Conservation (phyloP, 345 rosid species). For the Clausena lansium region DNA sequence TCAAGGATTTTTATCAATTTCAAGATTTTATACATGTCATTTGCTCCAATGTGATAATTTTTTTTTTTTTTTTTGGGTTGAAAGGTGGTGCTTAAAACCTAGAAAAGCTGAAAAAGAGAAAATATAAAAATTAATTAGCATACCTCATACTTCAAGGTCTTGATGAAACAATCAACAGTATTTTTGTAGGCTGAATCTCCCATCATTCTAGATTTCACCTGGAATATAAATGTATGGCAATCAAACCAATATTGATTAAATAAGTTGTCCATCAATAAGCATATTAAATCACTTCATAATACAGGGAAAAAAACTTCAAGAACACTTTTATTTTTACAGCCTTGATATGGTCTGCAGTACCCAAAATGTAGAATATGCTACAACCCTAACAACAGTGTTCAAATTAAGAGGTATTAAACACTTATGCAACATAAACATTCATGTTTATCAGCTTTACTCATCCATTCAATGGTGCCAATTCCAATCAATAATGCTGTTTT, state of each 20-base stretch:
- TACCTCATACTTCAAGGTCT: constrained; percentile 88
- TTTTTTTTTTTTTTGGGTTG: too few relatives aligned
- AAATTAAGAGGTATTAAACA: neutral
- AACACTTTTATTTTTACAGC: neutral
- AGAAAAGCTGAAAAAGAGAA: neutral
- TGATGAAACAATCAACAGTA: constrained; percentile 88
- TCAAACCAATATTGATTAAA: neutral
- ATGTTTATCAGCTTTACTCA: neutral
- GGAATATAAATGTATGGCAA: constrained; percentile 26
- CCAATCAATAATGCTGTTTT: neutral
- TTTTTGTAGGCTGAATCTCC: constrained; percentile 88
- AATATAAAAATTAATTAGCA: neutral
- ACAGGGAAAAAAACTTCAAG: neutral
- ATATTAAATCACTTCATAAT: neutral
- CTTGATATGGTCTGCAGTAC: neutral
- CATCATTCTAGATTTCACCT: constrained; percentile 99
- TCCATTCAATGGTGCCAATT: neutral
- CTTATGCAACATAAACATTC: neutral
- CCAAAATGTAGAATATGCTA: neutral
- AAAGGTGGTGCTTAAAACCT: too few relatives aligned
- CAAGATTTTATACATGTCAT: neutral
- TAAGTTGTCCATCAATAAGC: neutral
- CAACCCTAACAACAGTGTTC: neutral
- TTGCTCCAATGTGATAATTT: neutral
- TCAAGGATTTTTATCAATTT: neutral